phyloP scores from a whole-genome alignment of 1,139 yeast genomes.

The Zygotorulaspora mrakii region DNA sequence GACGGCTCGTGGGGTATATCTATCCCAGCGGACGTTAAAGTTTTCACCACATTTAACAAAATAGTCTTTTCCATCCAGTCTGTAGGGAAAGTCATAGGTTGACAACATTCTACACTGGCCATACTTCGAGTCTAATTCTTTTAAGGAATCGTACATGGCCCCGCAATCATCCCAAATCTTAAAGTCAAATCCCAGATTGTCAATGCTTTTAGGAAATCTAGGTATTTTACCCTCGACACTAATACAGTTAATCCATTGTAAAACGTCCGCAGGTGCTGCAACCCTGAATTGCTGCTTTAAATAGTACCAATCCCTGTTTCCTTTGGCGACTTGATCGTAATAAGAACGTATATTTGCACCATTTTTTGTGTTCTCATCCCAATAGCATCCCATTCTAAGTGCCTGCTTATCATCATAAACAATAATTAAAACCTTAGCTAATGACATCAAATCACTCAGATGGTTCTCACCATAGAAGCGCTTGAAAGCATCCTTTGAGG shows the following conservation, averaged over 20 bases:
- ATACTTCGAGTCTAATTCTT: constrained; percentile 27
- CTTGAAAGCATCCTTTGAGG: constrained; percentile 42
- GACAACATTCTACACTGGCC: constrained; percentile 42
- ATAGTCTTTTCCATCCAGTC: constrained; percentile 42
- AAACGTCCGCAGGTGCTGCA: constrained; percentile 39
- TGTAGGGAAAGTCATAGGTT: constrained; percentile 44
- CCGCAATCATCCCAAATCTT: constrained; percentile 41
- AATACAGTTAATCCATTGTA: constrained; percentile 40
- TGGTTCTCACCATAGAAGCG: constrained; percentile 43
- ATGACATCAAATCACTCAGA: constrained; percentile 38
- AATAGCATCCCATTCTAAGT: constrained; percentile 43
- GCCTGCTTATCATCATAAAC: constrained; percentile 45
- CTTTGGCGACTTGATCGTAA: constrained; percentile 17
- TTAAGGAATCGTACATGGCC: constrained; percentile 38
- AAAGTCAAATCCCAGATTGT: constrained; percentile 36
- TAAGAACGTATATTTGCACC: constrained; percentile 33
- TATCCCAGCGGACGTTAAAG: constrained; percentile 43
- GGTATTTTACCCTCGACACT: constrained; percentile 37
- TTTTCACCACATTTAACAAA: constrained; percentile 41
- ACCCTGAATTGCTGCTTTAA: constrained; percentile 42
- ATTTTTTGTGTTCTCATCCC: constrained; percentile 35
- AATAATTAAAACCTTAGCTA: constrained; percentile 38
- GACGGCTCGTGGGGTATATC: constrained; percentile 39
- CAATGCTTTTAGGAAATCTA: constrained; percentile 32
- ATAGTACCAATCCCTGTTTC: constrained; percentile 27